Conservation (phyloP, 176 grass and related monocot genomes). For the Sorghum bicolor region DNA sequence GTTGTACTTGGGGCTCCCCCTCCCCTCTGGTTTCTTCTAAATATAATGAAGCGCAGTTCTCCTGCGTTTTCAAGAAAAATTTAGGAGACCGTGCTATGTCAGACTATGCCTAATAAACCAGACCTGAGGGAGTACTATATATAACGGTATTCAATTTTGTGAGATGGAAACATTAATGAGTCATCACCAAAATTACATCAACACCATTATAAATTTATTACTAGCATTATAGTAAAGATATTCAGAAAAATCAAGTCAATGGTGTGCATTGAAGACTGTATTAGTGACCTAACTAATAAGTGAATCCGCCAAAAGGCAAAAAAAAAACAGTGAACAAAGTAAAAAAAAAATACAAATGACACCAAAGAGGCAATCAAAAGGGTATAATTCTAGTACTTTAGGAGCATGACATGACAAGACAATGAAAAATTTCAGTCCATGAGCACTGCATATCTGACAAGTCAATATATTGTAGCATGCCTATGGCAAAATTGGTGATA, state of each 20-base stretch:
- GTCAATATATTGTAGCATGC: constrained; percentile 28
- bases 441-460: constrained; percentile 23
- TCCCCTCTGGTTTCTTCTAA: no score
- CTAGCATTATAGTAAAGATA: background rate
- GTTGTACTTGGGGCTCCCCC: no score
- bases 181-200: background rate
- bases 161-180: background rate
- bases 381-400: background rate
- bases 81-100: background rate
- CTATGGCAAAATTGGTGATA: no score
- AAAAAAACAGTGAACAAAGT: background rate
- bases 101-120: background rate
- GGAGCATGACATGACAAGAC: background rate
- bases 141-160: background rate
- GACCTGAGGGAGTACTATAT: background rate
- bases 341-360: constrained; percentile 10
- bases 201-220: background rate
- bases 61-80: no score
- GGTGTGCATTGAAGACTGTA: background rate
- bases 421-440: background rate
- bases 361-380: background rate
- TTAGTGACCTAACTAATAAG: background rate
- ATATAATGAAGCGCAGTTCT: no score
- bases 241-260: background rate
- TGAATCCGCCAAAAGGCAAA: background rate